phyloP scores from a whole-genome alignment of 345 rosid genomes.

The Cardamine occulta region DNA sequence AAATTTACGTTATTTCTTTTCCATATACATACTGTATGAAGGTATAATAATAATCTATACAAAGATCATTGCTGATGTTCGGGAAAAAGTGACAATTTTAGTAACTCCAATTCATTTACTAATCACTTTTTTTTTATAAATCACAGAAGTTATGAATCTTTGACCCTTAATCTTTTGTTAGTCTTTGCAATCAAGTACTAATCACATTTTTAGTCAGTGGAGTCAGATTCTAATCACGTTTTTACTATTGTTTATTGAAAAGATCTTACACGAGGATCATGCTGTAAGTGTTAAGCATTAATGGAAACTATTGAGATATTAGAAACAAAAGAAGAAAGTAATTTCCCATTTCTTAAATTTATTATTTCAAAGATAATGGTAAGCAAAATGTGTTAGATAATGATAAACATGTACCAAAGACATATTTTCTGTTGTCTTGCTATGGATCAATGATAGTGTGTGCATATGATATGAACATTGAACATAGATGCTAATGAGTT shows the following conservation, averaged over 20 bases:
- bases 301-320: background rate
- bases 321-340: background rate
- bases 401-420: background rate
- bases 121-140: background rate
- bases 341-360: background rate
- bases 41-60: too few species aligned
- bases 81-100: background rate
- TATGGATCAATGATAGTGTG: background rate
- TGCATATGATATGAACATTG: background rate
- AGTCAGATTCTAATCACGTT: background rate
- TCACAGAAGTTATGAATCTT: too few species aligned
- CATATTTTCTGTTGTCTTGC: background rate
- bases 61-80: too few species aligned
- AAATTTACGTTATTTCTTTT: background rate
- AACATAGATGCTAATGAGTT: background rate
- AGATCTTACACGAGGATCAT: too few species aligned
- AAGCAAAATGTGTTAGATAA: constrained; percentile 1
- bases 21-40: too few species aligned
- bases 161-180: too few species aligned
- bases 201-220: too few species aligned
- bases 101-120: background rate
- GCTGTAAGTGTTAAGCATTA: background rate
- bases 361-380: background rate
- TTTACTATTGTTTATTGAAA: too few species aligned
- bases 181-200: too few species aligned